Evolutionary conservation across 176 grass and related monocot species (phyloP).

Genomic region (Canna indica): DNA sequence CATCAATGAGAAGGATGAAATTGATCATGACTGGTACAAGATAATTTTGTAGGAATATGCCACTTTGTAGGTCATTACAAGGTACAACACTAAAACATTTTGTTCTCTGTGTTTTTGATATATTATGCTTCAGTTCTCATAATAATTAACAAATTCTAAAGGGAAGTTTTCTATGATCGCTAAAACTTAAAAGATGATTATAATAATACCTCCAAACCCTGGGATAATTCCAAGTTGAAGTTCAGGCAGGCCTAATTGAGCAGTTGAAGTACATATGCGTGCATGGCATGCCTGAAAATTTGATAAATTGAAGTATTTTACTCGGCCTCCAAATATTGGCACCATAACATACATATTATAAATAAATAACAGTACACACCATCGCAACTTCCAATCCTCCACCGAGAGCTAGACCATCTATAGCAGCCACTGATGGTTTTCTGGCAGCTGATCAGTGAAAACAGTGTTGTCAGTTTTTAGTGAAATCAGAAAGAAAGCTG

Average conservation of each 20-base stretch:
- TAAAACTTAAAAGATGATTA: neutral
- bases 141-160: neutral
- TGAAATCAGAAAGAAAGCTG: neutral
- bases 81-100: neutral
- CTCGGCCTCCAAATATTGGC: neutral
- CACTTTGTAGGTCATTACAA: neutral
- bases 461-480: neutral
- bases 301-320: neutral
- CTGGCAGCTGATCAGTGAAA: conserved; percentile 42
- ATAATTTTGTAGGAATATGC: neutral
- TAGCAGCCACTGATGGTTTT: conserved; percentile 91
- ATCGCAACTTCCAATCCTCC: conserved; percentile 94
- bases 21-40: neutral
- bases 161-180: neutral
- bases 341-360: neutral
- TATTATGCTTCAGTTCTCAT: neutral
- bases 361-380: conserved; percentile 32
- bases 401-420: conserved; percentile 92
- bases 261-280: conserved; percentile 68
- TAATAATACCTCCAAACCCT: conserved; percentile 79
- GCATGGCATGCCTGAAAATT: conserved; percentile 79
- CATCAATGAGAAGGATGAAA: neutral
- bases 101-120: neutral
- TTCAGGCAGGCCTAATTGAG: conserved; percentile 83
- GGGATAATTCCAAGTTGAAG: conserved; percentile 91